Conservation (phyloP, 345 rosid species). For the Zanthoxylum bungeanum region DNA sequence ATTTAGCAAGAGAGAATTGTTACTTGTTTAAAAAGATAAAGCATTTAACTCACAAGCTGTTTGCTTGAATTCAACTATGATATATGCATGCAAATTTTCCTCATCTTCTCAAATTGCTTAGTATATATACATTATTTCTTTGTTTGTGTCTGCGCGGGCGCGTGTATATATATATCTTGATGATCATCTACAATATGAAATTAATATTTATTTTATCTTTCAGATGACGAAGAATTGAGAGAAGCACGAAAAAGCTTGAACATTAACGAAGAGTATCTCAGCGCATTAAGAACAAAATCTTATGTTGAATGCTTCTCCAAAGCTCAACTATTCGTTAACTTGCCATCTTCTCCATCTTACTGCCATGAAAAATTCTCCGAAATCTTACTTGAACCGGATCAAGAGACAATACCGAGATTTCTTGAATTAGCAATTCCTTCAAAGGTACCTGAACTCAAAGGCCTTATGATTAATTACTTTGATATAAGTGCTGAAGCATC, state of each 20-base stretch:
- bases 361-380: slow-evolving; percentile 21
- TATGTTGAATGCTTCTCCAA: slow-evolving; percentile 34
- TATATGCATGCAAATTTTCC: neutral
- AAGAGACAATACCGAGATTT: slow-evolving; percentile 30
- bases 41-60: neutral
- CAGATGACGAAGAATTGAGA: slow-evolving; percentile 26
- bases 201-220: neutral
- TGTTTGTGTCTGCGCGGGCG: too few species aligned
- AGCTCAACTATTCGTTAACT: slow-evolving; percentile 31
- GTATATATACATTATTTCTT: too few species aligned
- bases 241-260: slow-evolving; percentile 29
- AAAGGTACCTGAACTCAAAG: slow-evolving; percentile 29
- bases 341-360: slow-evolving; percentile 21
- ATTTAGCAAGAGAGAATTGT: too few species aligned
- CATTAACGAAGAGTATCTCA: slow-evolving; percentile 37
- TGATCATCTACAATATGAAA: neutral
- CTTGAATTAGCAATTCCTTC: slow-evolving; percentile 31
- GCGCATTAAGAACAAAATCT: slow-evolving; percentile 45
- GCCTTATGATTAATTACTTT: slow-evolving; percentile 32
- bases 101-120: neutral
- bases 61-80: too few species aligned
- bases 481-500: slow-evolving; percentile 45
- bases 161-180: neutral
- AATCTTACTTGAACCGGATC: slow-evolving; percentile 39
- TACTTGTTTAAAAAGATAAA: too few species aligned